A percentile compares a stretch with the other conserved stretches of the same genome.
These are phyloP conservation scores for Cyphellophora europaea DNA, from an alignment of 2,329 filamentous ascomycete species.

Conservation along the genomic window DNA sequence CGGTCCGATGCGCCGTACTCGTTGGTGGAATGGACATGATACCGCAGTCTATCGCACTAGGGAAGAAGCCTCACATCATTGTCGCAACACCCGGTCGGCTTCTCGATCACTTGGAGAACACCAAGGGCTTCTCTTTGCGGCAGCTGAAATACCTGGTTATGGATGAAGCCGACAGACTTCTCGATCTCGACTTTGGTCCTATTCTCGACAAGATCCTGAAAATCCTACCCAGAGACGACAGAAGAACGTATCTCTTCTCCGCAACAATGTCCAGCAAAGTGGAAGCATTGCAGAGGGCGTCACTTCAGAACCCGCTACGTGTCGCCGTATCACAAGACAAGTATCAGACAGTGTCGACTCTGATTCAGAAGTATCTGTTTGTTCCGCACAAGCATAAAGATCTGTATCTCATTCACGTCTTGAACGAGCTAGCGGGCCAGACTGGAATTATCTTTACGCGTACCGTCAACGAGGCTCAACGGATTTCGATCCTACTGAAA, in stretches of 20 bases:
- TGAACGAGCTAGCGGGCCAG: constrained; percentile 81
- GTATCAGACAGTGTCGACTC: constrained; percentile 83
- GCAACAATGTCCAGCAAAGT: constrained; percentile 93
- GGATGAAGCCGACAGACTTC: constrained; percentile 84
- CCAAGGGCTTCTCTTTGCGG: constrained; percentile 83
- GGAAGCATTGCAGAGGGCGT: constrained; percentile 83
- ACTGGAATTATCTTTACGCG: constrained; percentile 83
- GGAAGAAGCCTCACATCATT: constrained; percentile 91
- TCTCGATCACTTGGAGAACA: constrained; percentile 90
- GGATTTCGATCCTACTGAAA: constrained; percentile 72
- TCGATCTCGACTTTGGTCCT: constrained; percentile 90
- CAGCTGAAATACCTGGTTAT: constrained; percentile 82
- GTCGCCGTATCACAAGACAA: constrained; percentile 74
- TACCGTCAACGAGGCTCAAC: constrained; percentile 84
- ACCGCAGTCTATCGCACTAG: constrained; percentile 76
- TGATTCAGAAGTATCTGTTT: constrained; percentile 80
- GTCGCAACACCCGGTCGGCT: constrained; percentile 86
- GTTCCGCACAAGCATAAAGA: constrained; percentile 84
- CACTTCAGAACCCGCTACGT: constrained; percentile 71
- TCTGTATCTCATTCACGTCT: constrained; percentile 73
- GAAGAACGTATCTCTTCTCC: constrained; percentile 79
- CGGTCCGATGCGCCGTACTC: constrained; percentile 75
- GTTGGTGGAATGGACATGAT: constrained; percentile 97
- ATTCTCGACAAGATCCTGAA: constrained; percentile 89
- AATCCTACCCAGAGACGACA: constrained; percentile 66